Percentiles rank a stretch among this genome's conserved stretches.
Conservation (phyloP, 805 yeast species). For the Lachancea dasiensis region DNA sequence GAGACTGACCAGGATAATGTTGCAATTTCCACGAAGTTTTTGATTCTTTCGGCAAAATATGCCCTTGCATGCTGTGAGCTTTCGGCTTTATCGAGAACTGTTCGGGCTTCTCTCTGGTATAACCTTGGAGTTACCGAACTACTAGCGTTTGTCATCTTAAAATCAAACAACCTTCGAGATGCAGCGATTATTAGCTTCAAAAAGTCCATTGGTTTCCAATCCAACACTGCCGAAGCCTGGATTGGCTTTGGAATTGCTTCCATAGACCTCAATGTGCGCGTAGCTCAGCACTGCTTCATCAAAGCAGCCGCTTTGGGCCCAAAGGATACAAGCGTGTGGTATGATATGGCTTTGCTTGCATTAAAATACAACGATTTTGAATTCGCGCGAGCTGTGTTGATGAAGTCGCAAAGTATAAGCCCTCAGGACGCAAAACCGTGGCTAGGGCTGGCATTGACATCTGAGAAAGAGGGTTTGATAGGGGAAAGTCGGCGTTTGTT, state of each 20-base stretch:
- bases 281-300: conserved; percentile 90
- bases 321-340: conserved; percentile 67
- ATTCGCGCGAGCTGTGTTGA: conserved; percentile 67
- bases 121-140: conserved; percentile 68
- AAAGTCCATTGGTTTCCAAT: conserved; percentile 65
- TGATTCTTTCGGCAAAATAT: conserved; percentile 43
- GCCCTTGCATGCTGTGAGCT: conserved; percentile 31
- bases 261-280: conserved; percentile 54
- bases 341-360: conserved; percentile 73
- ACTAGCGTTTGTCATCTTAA: conserved; percentile 37
- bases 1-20: conserved; percentile 24
- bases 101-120: conserved; percentile 52
- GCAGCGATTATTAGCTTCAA: conserved; percentile 54
- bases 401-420: conserved; percentile 70
- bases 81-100: conserved; percentile 35
- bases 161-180: conserved; percentile 35
- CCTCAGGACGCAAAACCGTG: conserved; percentile 75
- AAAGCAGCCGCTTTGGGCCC: conserved; percentile 69
- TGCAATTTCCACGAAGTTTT: conserved; percentile 36
- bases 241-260: conserved; percentile 74
- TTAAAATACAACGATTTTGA: conserved; percentile 60
- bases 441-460: conserved; percentile 76
- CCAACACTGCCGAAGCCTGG: conserved; percentile 72
- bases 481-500: conserved; percentile 51
- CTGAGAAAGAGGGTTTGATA: conserved; percentile 44